Conservation (phyloP, 2,329 filamentous ascomycete genomes). For the Rhinocladiella mackenziei region DNA sequence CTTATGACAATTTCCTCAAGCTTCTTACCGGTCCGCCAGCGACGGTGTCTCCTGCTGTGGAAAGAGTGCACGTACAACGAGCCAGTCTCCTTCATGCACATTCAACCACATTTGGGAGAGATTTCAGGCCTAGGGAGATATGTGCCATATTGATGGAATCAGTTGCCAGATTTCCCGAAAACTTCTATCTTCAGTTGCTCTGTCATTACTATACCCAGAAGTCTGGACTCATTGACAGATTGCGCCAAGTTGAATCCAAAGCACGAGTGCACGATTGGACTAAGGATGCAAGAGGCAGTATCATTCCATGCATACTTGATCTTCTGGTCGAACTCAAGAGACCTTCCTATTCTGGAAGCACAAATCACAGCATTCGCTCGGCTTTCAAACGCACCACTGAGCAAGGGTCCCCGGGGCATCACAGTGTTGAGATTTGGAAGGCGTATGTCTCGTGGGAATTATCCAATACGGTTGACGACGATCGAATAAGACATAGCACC, state of each 20-base stretch:
- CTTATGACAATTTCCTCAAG: conserved; percentile 32
- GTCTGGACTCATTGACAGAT: conserved; percentile 69
- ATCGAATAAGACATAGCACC: background rate
- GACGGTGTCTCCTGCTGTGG: background rate
- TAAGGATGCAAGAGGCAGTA: conserved; percentile 26
- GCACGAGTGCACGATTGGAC: conserved; percentile 21
- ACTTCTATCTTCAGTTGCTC: conserved; percentile 69
- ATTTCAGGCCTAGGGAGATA: conserved; percentile 63
- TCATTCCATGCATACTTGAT: conserved; percentile 44
- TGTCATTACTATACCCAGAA: conserved; percentile 71
- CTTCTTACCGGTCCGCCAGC: background rate
- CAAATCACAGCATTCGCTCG: conserved; percentile 51
- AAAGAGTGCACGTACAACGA: conserved; percentile 15
- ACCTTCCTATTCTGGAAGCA: conserved; percentile 43
- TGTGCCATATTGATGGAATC: conserved; percentile 60
- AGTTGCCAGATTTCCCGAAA: conserved; percentile 64
- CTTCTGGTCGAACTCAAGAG: conserved; percentile 53
- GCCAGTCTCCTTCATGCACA: conserved; percentile 61
- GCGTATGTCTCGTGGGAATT: conserved; percentile 51
- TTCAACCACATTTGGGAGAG: conserved; percentile 54
- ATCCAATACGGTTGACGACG: conserved; percentile 24
- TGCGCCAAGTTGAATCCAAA: conserved; percentile 55
- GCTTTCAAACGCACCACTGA: conserved; percentile 52
- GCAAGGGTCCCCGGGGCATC: conserved; percentile 29
- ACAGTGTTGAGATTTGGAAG: conserved; percentile 49